Evolutionary conservation across 2,329 filamentous ascomycete genomes (phyloP), one percentile per base, ranked within the genome.

Genomic region (Hymenotorrendiella dingleyae): DNA sequence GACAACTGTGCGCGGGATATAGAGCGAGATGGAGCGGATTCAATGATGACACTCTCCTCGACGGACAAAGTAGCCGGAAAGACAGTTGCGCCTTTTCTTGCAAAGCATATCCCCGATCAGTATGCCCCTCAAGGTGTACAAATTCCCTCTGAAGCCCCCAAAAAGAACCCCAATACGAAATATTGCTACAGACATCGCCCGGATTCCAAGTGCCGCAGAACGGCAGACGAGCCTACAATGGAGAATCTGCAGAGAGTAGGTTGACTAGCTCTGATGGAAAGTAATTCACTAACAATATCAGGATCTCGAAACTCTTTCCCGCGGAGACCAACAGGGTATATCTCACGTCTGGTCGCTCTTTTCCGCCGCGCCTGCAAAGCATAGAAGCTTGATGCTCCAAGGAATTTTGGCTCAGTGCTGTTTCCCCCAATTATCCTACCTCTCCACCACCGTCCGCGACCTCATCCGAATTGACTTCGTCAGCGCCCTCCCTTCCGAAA

Each of bases 381-480:
- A 97, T 60, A 83, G 93, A 54, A 91, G 94, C 50, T 75, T 98
- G 46, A 97, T 98, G 86, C 76, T 98, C 6, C 89, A 95, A 63
- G 93, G 93, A 53, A 91, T 98, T 57, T 82, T 98, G 48, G 85
- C 91, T 0, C 90, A 97, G 64, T 97, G 91, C 65, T 98, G 93
- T 68, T 97, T 98, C 60, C 91, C 93, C 1, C 93, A 98, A 60
- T 78, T 98, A 6, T 97, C 93, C 23, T 90, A 86, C 54, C 83
- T 98, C 44, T 93, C 91, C 2, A 82, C 87, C 48, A 86, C 89
- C 53, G 86, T 98, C 34, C 84, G 88, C 50, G 90, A 97, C 53
- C 83, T 97, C 49, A 90, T 98, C 59, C 93, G 94, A 64, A 97
- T 98, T 67, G 93, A 98, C 67, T 98, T 97, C 62, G 71, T 98